Evolutionary conservation across 2,329 filamentous ascomycete genomes (phyloP), one percentile per base, ranked within the genome.

Genomic region (Xylariaceae sp.): DNA sequence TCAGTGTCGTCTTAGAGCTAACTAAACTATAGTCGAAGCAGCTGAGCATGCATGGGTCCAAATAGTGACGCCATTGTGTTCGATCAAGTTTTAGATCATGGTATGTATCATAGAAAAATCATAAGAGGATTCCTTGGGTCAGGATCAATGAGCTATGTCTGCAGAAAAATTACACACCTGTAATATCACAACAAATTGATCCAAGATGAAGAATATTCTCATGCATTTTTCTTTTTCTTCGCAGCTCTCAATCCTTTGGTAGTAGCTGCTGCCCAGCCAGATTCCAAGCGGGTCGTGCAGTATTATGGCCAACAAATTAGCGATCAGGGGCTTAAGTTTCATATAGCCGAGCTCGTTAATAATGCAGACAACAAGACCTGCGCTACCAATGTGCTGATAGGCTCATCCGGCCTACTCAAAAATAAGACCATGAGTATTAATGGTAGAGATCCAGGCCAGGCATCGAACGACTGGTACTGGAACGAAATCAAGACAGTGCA

Each of bases 401-500:
- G 50, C 35, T 44, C 47, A 13, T 58, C 49, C 29, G 32, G 29
- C 20, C 30, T 58, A 3, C 37, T 16, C 35, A n/a, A 26, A 16
- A 45, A 48, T n/a, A 58, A 58, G 20, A 52, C 51, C 9, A 46
- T 55, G 27, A 16, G 41, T 4, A 32, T 58, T 3, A 49, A 46
- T 18, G 43, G 51, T 16, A n/a, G 18, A 21, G 23, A 51, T 11
- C 39, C 55, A 4, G 40, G 29, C 7, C 23, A 23, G 16, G 7
- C 16, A 16, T 16, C 49, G 11, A 50, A 52, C 20, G 36, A 53
- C 8, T 58, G 55, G 51, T 46, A 50, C 3, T 55, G 36, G 36
- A 20, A 43, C 13, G 51, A 58, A 35, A 58, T 58, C 39, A 52
- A 52, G 29, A 52, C 29, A 1, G 51, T 58, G 6, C 55, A 49